Evolutionary conservation across 805 yeast species (phyloP), one percentile per base, ranked within the genome.

Genomic region (Candida broadrunensis): DNA sequence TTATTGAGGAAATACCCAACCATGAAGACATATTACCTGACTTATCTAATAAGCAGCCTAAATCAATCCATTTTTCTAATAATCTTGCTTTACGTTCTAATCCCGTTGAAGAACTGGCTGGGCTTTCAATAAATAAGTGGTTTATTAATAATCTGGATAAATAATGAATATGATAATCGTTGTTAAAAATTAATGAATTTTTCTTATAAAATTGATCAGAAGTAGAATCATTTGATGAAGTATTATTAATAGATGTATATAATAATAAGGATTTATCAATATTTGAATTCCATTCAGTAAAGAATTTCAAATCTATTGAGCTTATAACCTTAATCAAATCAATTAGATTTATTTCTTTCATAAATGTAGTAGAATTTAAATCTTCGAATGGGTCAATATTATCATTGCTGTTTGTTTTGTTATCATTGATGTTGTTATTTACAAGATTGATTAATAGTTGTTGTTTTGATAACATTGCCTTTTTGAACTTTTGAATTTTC

Each of bases 11-110:
- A 49, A 91, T 80, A 0, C 96, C 96, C 18, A 88, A 67, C 97
- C 97, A 91, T 23, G 93, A 83, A 0, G 89, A 90, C 90, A 88
- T 88, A 57, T 91, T 95, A 37, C 98, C 98, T 23, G 78, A 67
- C 44, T 77, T 78, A 53, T 88, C 93, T 46, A 91, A 77, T 20
- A 71, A 66, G 47, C 84, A 79, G 3, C 97, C 98, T 33, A 91
- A 69, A 45, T 81, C 80, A 33, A 90, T 85, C 98, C 98, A 91
- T 55, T 80, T 83, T 35, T 81, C 80, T 27, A 91, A 59, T 3
- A 89, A 54, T 32, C 75, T 63, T 0, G 95, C 95, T 43, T 93
- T 73, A 23, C 60, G 57, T 43, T 68, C 77, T 16, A 61, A 48
- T 11, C 43, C 39, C 2, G 59, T 45, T 8, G 56, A 45, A 1